These are phyloP conservation scores for Tranzscheliella williamsii DNA, from an alignment of 1,284 basidiomycete genomes.

Conservation along the genomic window DNA sequence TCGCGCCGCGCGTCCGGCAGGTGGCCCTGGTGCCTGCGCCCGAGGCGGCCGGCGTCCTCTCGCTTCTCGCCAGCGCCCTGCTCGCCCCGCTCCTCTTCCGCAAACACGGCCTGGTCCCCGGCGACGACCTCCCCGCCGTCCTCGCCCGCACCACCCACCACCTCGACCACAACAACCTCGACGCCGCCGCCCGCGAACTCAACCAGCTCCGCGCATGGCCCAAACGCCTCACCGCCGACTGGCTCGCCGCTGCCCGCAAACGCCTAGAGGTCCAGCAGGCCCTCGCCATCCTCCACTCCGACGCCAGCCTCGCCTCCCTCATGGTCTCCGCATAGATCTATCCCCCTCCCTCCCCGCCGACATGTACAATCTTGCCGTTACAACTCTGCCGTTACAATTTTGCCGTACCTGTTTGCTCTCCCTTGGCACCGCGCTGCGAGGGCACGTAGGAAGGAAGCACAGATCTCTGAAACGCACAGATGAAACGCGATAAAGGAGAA, in stretches of 20 bases:
- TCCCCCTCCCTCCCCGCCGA: too few species aligned
- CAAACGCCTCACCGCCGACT: slow-evolving; percentile 80
- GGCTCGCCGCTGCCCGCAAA: slow-evolving; percentile 85
- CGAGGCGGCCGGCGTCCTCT: slow-evolving; percentile 79
- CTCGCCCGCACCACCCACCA: slow-evolving; percentile 87
- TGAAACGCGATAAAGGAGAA: too few species aligned
- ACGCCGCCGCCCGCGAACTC: slow-evolving; percentile 84
- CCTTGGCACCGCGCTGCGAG: too few species aligned
- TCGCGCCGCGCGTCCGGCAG: slow-evolving; percentile 80
- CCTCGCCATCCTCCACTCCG: slow-evolving; percentile 82
- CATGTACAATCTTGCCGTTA: too few species aligned
- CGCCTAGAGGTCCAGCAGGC: slow-evolving; percentile 92
- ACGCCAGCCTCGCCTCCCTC: slow-evolving; percentile 70
- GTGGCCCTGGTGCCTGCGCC: slow-evolving; percentile 80
- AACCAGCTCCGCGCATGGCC: slow-evolving; percentile 83
- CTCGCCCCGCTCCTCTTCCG: slow-evolving; percentile 80
- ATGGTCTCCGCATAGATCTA: slow-evolving; percentile 60
- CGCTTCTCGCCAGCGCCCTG: slow-evolving; percentile 79
- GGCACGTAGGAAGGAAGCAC: too few species aligned
- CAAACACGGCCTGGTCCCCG: slow-evolving; percentile 71
- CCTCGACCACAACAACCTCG: slow-evolving; percentile 88
- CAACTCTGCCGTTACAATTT: too few species aligned
- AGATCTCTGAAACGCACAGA: too few species aligned
- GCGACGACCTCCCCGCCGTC: slow-evolving; percentile 81
- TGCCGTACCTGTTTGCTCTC: too few species aligned